Base-by-base conservation (phyloP, 495 filamentous ascomycete species). In the Penicillium cinerascens region DNA sequence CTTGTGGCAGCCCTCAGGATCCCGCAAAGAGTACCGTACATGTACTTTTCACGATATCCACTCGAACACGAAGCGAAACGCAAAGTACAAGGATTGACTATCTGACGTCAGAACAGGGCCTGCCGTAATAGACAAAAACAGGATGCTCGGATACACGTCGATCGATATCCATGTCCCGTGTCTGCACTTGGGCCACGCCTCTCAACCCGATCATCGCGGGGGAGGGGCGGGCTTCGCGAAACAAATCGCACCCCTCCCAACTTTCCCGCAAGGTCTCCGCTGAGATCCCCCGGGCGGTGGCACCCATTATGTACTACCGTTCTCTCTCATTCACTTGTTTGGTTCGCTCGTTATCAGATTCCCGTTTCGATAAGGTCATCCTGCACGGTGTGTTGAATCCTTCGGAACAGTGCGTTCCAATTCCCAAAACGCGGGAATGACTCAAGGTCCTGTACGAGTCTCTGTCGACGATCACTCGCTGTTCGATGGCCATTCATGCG, bases 71-170 rank as follows among this genome's bases (percentile, higher is more conserved):
- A 20, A 49, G 23, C 16, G 17, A 15, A 10, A 38, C 36, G 16
- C 11, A 38, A 16, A 6, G 13, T 6, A 23, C 6, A 38, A 38
- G 1, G 16, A 42, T 29, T 15, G 47, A 17, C 23, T 33, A 49
- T 51, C 51, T 59, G 56, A 59, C 56, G 56, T 59, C 56, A 59
- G 56, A 35, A 22, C 4, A 23, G 18, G 16, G 52, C n/a, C 15
- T 8, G 2, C 18, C 9, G 39, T 29, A 22, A 33, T 33, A 25
- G 22, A 52, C 25, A 11, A 22, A 20, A 50, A 23, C 22, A n/a
- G 27, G 35, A 40, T 49, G 56, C 56, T 54, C 56, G 47, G 56
- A 51, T 47, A 27, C 23, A 15, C 15, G 22, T 27, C 40, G 46
- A 43, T 27, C 18, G 9, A 40, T 16, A 59, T 54, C 47, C 38